Evolutionary conservation across 1,139 yeast genomes (phyloP), one percentile per base, ranked within the genome.

Genomic region (Waltiozyma sp.): DNA sequence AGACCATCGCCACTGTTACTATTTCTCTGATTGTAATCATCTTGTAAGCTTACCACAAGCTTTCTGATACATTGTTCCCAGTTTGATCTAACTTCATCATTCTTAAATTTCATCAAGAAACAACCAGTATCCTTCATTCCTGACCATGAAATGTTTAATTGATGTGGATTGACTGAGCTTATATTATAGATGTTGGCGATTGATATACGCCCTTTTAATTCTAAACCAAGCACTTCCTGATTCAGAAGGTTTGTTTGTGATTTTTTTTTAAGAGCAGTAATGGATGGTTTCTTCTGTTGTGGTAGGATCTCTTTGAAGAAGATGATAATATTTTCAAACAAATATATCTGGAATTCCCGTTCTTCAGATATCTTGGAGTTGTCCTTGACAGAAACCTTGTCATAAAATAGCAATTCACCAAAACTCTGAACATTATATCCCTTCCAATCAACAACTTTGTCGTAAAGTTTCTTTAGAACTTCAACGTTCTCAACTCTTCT

Each of bases 401-500:
- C 95, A 56, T 80, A 86, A 57, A 80, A 78, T 41, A 89, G 64
- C 45, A 91, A 70, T 47, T 85, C 94, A 26, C 99, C 98, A 62
- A 88, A 87, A 52, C 80, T 85, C 47, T 72, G 73, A 42, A 85
- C 68, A 49, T 80, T 80, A 62, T 87, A 89, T n/a, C 96, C 97
- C 53, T 89, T 77, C 98, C 98, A 91, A 62, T 89, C 94, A 37
- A 73, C 69, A 13, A 89, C 93, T 47, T 91, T 72, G 37, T 77
- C 84, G 43, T 74, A 71, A 39, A 91, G 69, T 44, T 80, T 83
- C 51, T 75, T 77, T 40, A 85, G 70, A 40, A 77, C 73, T 46
- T 80, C 84, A 39, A 80, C 75, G 61, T 91, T 93, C 60, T 91
- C 98, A 1, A 94, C 82, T 51, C 88, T 72, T 62, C 99, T 75